Conservation (phyloP, 2,329 filamentous ascomycete genomes). For the Helicocarpus griseus region DNA sequence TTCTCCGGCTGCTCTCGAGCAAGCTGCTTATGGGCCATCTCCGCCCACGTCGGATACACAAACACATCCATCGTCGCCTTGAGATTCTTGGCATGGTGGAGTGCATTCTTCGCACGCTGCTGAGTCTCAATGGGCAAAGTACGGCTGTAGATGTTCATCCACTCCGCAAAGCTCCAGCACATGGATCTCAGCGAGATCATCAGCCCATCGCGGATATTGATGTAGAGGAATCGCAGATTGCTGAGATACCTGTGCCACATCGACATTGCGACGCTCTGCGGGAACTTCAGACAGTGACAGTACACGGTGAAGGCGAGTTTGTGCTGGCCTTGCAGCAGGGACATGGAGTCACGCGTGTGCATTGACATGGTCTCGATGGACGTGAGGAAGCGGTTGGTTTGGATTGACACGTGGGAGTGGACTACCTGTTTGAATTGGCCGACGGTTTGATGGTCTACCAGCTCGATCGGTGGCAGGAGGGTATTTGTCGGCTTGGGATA, state of each 20-base stretch:
- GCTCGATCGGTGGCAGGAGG: neutral
- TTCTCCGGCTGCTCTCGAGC: neutral
- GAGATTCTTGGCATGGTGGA: neutral
- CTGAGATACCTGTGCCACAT: neutral
- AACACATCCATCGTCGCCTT: neutral
- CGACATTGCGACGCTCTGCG: neutral
- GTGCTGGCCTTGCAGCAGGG: neutral
- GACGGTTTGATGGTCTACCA: neutral
- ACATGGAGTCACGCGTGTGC: neutral
- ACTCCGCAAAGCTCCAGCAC: neutral
- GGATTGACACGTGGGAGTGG: neutral
- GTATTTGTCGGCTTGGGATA: neutral
- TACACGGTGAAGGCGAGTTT: neutral
- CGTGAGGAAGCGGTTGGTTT: neutral
- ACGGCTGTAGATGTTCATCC: neutral
- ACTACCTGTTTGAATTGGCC: neutral
- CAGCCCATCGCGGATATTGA: neutral
- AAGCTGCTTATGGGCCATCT: neutral
- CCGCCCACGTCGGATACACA: neutral
- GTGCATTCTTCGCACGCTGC: neutral
- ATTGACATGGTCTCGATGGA: neutral
- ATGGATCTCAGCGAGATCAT: neutral
- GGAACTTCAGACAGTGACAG: neutral
- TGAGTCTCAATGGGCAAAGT: neutral
- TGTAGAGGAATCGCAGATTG: slow-evolving; percentile 1